Evolutionary conservation across 148 eudicot species (phyloP).

Genomic region (Nyssa sinensis): DNA sequence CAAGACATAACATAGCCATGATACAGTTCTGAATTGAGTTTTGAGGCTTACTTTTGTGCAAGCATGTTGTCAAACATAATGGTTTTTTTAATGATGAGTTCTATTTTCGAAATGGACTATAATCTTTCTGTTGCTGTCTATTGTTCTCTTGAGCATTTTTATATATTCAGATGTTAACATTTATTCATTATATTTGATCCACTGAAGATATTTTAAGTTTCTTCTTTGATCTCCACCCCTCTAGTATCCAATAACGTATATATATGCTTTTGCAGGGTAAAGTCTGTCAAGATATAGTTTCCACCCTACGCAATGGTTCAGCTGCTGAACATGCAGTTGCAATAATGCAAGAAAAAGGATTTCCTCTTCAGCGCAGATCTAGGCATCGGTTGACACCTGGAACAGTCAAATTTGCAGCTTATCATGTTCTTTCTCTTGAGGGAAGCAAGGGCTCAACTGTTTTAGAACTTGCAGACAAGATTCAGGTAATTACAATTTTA

Average conservation of each 20-base stretch:
- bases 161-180: neutral
- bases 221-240: neutral
- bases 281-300: slow-evolving; percentile 52
- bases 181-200: neutral
- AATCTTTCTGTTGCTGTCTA: neutral
- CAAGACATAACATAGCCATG: too few relatives aligned
- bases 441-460: slow-evolving; percentile 54
- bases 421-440: slow-evolving; percentile 60
- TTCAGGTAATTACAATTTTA: slow-evolving; percentile 37
- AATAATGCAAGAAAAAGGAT: slow-evolving; percentile 58
- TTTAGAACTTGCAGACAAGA: slow-evolving; percentile 57
- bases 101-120: neutral
- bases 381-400: slow-evolving; percentile 66
- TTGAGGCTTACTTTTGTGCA: neutral
- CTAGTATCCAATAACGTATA: neutral
- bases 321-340: slow-evolving; percentile 57
- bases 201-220: neutral
- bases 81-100: neutral
- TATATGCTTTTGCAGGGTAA: slow-evolving; percentile 31
- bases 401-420: slow-evolving; percentile 67
- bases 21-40: too few relatives aligned
- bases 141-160: neutral
- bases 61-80: neutral
- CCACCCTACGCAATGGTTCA: slow-evolving; percentile 53
- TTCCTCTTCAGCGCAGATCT: slow-evolving; percentile 44